A percentile compares a stretch with the other conserved stretches of the same genome.
These are phyloP conservation scores for Trichophyton mentagrophytes DNA, from an alignment of 2,329 filamentous ascomycete species.

Conservation along the genomic window DNA sequence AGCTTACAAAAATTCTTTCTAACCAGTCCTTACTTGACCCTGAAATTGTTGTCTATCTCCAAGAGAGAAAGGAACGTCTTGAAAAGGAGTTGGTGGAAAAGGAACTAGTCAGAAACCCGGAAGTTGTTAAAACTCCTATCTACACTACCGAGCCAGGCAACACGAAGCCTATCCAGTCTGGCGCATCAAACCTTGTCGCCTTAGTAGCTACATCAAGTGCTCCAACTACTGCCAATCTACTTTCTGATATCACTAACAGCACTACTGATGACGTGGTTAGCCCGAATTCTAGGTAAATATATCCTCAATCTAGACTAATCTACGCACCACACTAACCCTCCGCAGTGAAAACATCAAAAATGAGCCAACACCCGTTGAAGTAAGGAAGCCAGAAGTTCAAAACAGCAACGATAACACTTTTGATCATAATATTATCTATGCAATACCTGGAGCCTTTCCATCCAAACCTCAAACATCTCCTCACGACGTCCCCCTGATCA, in stretches of 20 bases:
- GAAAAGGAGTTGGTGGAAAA: neutral
- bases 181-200: neutral
- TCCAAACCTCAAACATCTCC: neutral
- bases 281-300: neutral
- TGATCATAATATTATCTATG: neutral
- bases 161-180: neutral
- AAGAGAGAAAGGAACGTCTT: neutral
- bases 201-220: neutral
- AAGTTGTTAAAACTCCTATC: neutral
- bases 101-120: neutral
- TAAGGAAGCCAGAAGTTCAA: neutral
- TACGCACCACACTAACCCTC: neutral
- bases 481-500: neutral
- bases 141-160: neutral
- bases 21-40: neutral
- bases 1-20: neutral
- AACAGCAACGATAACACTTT: neutral
- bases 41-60: neutral
- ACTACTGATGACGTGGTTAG: neutral
- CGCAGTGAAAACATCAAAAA: neutral
- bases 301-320: neutral
- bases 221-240: neutral
- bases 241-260: neutral
- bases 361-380: neutral
- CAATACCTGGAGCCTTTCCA: neutral